Evolutionary conservation across 1,284 basidiomycete genomes (phyloP), one percentile per base, ranked within the genome.

Genomic region (Cystobasidium slooffiae): DNA sequence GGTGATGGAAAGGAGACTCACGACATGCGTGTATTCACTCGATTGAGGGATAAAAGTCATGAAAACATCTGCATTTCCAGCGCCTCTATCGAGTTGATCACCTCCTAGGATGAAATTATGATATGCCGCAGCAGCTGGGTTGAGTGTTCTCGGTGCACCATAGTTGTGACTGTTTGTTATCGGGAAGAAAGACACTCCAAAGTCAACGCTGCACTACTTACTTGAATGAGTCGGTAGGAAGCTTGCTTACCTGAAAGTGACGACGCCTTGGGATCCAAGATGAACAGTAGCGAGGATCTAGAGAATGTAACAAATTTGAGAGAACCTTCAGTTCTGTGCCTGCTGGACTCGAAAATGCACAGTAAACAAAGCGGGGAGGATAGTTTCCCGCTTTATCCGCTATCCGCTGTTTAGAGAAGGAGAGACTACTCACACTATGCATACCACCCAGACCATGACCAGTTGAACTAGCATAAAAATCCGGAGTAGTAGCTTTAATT

Each of bases 31-130:
- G 75, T 79, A 80, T 65, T 78, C 68, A n/a, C 72, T 76, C 6
- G 68, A 74, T 46, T 76, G 76, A 63, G 78, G 78, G 58, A 80
- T 79, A 55, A 72, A 61, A 6, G 70, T 76, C 31, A 76, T 75
- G 58, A 78, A 73, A 6, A 63, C 37, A 63, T 80, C 79, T 44
- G 76, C 47, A 75, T 78, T 79, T 49, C 68, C 75, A 31, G 77
- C 77, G n/a, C 68, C 73, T 8, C 79, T 74, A 69, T 80, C 78
- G 49, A 66, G 64, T 41, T 66, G 64, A 22, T 66, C 44, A 61
- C 78, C 78, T n/a, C 44, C 75, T 62, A 68, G 78, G 44, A 79
- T 68, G 22, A 68, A 65, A 75, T 80, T 77, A 76, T 77, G 76
- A 10, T 78, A 62, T 12, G 63, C 49, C 4, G 79, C 79, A 12